Percentiles rank a stretch among this genome's conserved stretches.
These are phyloP conservation scores for Piper longum DNA, from an alignment of 164 flowering plant species.

Conservation along the genomic window DNA sequence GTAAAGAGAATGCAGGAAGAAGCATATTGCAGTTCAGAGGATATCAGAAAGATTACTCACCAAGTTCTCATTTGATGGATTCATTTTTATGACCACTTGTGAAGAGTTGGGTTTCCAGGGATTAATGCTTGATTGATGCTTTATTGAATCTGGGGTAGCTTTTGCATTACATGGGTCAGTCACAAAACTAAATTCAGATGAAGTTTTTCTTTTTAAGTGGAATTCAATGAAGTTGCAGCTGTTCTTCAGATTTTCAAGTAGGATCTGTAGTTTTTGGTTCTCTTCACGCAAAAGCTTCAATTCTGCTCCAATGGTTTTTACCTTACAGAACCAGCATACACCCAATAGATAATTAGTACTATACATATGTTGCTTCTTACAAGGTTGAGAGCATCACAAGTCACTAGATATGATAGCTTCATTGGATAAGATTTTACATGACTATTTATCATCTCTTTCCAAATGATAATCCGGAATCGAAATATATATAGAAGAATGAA, in stretches of 20 bases:
- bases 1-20: not conserved
- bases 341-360: not conserved
- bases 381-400: no score
- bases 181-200: not conserved
- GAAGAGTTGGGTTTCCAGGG: constrained; percentile 6
- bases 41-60: constrained; percentile 12
- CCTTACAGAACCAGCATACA: constrained; percentile 2
- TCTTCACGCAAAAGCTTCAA: constrained; percentile 16
- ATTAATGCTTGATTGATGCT: constrained; percentile 7
- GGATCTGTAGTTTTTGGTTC: constrained; percentile 17
- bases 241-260: constrained; percentile 13
- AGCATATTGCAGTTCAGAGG: not conserved
- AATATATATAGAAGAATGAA: no score
- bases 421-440: no score
- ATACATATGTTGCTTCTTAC: no score
- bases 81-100: constrained; percentile 14
- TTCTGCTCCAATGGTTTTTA: constrained; percentile 13
- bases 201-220: constrained; percentile 4
- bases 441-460: no score
- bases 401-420: no score
- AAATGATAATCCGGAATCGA: no score
- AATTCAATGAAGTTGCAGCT: constrained; percentile 16
- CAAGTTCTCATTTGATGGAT: constrained; percentile 14
- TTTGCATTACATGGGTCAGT: not conserved
- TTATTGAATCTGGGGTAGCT: constrained; percentile 6